Evolutionary conservation across 768 basidiomycete species (phyloP), one percentile per base, ranked within the genome.

Genomic region (Kwoniella mangroviensis): DNA sequence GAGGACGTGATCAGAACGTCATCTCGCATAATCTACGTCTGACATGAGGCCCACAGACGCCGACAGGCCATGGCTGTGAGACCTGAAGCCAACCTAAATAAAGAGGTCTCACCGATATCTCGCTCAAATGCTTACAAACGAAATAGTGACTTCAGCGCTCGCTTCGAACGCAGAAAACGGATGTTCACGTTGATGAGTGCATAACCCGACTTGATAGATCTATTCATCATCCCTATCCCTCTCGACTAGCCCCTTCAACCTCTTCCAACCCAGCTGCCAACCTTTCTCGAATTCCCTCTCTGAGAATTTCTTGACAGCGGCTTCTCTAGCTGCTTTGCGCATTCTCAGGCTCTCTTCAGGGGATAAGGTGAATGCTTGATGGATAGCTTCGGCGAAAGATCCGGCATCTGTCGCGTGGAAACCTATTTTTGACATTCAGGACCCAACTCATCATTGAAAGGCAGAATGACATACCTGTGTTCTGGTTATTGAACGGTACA

Each of bases 291-390:
- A 97, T 74, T 90, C 89, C 26, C 87, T 87, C 74, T 89, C 88
- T 0, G 90, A 91, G 76, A 98, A 97, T 73, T 86, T 86, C 73
- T 89, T 86, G 40, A 89, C 86, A 12, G 92, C 93, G 86, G 88
- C 89, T 63, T 80, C 84, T 61, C 94, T 85, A 0, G 92, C 93
- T 53, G 92, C 84, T 67, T 84, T 82, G 4, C 94, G 86, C 78
- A 94, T 87, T 1, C 85, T 88, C n/a, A 85, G 69, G 61, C 89
- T 88, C 24, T 89, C 88, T 41, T 84, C 85, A 2, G 80, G 60
- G 5, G 88, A 79, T 61, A 94, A 86, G 7, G 86, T 85, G 42
- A 97, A 80, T 17, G 88, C 90, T 26, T 84, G 83, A 73, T 91
- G 87, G 61, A 95, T 85, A 4, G 87, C 88, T 19, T 85, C 85